phyloP scores from a whole-genome alignment of 192 early-diverging fungal species.

The Chytriomyces hyalinus region DNA sequence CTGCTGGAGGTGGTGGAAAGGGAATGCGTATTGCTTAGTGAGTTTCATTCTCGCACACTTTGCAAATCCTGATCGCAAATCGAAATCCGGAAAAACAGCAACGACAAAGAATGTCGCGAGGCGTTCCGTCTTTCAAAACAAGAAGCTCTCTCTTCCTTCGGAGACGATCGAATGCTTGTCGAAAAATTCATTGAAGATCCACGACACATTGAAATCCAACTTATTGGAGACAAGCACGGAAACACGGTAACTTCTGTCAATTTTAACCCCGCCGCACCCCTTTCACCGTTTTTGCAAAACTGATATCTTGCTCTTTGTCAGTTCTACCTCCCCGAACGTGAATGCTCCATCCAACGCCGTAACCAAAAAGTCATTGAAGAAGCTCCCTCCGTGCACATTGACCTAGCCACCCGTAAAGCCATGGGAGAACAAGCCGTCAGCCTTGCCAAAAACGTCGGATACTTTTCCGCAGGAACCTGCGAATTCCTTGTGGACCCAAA shows the following conservation, averaged over 20 bases:
- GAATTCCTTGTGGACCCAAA: conserved; percentile 89
- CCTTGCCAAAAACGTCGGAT: conserved; percentile 66
- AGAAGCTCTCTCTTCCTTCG: conserved; percentile 85
- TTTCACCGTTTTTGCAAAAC: conserved; percentile 54
- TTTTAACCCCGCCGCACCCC: conserved; percentile 62
- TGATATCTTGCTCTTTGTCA: conserved; percentile 63
- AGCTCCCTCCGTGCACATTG: conserved; percentile 74
- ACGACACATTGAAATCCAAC: conserved; percentile 95
- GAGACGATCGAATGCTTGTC: conserved; percentile 86
- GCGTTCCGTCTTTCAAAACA: conserved; percentile 78
- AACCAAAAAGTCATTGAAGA: conserved; percentile 99
- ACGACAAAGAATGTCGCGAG: conserved; percentile 77
- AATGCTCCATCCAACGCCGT: conserved; percentile 97
- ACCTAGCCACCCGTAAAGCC: conserved; percentile 45
- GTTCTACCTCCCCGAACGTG: conserved; percentile 90
- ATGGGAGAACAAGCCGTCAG: conserved; percentile 65
- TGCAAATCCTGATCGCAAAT: conserved; percentile 81
- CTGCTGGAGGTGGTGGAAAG: conserved; percentile 97
- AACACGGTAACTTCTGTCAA: conserved; percentile 92
- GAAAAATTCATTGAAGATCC: conserved; percentile 93
- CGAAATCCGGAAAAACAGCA: conserved; percentile 69
- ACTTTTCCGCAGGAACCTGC: conserved; percentile 97
- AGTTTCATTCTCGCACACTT: conserved; percentile 70
- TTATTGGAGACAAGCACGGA: conserved; percentile 96
- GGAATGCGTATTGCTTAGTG: conserved; percentile 92